These are phyloP conservation scores for Forsythia viridissima DNA, from an alignment of 257 asterid species.

Conservation along the genomic window DNA sequence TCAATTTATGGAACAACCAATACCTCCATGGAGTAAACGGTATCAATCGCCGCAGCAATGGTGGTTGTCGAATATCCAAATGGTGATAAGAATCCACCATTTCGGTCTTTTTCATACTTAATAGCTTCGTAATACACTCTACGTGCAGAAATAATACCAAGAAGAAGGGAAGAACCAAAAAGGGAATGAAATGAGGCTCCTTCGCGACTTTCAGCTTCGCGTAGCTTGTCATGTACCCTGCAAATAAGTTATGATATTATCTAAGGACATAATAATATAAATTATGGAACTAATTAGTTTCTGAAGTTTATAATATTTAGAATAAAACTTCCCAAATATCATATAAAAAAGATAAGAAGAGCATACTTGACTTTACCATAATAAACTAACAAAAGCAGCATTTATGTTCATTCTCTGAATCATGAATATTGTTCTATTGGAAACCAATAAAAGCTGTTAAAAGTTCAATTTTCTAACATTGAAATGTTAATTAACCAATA, in stretches of 20 bases:
- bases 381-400: not conserved
- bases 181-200: slow-evolving; percentile 88
- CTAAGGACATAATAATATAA: not conserved
- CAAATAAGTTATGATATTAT: slow-evolving; percentile 17
- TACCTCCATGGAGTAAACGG: slow-evolving; percentile 87
- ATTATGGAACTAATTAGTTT: slow-evolving; percentile 16
- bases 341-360: not conserved
- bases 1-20: slow-evolving; percentile 5
- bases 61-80: slow-evolving; percentile 78
- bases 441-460: not conserved
- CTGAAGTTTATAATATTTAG: slow-evolving; percentile 15
- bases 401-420: not conserved
- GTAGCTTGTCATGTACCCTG: slow-evolving; percentile 81
- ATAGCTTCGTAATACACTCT: slow-evolving; percentile 79
- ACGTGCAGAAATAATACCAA: slow-evolving; percentile 80
- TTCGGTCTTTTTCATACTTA: slow-evolving; percentile 83
- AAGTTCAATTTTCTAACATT: not conserved
- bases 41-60: slow-evolving; percentile 64
- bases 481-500: not conserved
- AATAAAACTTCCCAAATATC: slow-evolving; percentile 2
- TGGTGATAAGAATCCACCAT: slow-evolving; percentile 82
- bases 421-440: not conserved
- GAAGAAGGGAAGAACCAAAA: slow-evolving; percentile 73
- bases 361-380: not conserved
- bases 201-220: slow-evolving; percentile 70